phyloP scores from a whole-genome alignment of 2,329 filamentous ascomycete species.

The Botrytis hyacinthi region DNA sequence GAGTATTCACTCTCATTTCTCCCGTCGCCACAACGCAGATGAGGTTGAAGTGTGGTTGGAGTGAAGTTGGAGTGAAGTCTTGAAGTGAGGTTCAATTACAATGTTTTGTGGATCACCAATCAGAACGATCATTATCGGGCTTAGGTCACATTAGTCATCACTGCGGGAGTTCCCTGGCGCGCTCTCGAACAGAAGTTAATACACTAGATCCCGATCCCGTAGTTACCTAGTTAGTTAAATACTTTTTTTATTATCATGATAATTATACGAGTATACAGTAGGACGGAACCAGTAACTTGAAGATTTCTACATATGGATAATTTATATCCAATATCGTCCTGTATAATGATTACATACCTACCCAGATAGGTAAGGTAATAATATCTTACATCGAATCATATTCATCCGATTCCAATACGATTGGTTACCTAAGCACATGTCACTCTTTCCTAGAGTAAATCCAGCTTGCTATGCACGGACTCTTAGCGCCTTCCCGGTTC shows the following conservation, averaged over 20 bases:
- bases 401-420: background rate
- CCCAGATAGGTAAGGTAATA: background rate
- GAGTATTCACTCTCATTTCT: background rate
- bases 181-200: background rate
- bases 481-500: background rate
- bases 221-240: background rate
- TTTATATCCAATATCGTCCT: background rate
- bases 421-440: background rate
- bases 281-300: background rate
- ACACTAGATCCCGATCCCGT: background rate
- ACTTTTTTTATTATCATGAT: background rate
- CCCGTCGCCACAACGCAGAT: background rate
- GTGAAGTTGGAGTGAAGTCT: background rate
- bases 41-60: background rate
- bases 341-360: background rate
- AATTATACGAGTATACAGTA: background rate
- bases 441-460: background rate
- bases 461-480: background rate
- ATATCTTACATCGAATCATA: background rate
- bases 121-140: background rate
- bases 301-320: background rate
- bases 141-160: background rate
- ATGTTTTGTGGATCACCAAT: background rate
- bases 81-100: background rate
- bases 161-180: background rate